phyloP scores from a whole-genome alignment of 2,329 filamentous ascomycete genomes.

The Alternaria conjuncta region DNA sequence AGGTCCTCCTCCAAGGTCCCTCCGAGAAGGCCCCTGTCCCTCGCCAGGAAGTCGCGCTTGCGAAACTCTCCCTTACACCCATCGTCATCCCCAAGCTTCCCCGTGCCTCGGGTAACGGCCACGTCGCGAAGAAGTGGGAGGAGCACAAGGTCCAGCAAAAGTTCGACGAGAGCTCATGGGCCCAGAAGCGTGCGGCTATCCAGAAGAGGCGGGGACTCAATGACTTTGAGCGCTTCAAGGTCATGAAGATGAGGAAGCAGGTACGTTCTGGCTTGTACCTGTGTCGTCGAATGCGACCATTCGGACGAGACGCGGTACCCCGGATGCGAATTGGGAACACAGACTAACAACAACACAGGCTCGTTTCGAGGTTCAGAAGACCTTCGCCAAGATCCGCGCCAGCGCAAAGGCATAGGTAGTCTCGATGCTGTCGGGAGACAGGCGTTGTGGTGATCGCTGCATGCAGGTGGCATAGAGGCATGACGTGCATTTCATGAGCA shows the following conservation, averaged over 20 bases:
- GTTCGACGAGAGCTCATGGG: constrained; percentile 90
- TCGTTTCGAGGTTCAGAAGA: constrained; percentile 97
- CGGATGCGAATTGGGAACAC: constrained; percentile 3
- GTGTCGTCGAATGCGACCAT: not conserved
- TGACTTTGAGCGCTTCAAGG: constrained; percentile 99
- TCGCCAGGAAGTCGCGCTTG: constrained; percentile 84
- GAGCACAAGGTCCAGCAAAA: constrained; percentile 89
- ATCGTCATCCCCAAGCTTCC: constrained; percentile 87
- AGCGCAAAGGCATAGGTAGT: constrained; percentile 49
- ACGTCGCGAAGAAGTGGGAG: constrained; percentile 89
- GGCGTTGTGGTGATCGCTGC: constrained; percentile 38
- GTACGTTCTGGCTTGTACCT: constrained; percentile 57
- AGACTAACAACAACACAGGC: constrained; percentile 55
- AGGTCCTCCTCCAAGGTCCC: constrained; percentile 97
- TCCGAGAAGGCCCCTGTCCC: constrained; percentile 80
- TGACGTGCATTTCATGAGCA: constrained; percentile 49
- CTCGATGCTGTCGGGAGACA: constrained; percentile 37
- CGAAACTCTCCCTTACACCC: constrained; percentile 85
- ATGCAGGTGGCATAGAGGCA: constrained; percentile 43
- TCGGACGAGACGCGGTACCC: not conserved
- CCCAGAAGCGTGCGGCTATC: constrained; percentile 88
- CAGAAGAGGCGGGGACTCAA: constrained; percentile 88
- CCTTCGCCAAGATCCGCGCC: constrained; percentile 79
- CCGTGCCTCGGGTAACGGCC: constrained; percentile 80
- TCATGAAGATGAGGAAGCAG: constrained; percentile 99